A percentile compares a stretch with the other conserved stretches of the same genome.
phyloP scores from a whole-genome alignment of 2,329 filamentous ascomycete species.

The Penicillium sp. region DNA sequence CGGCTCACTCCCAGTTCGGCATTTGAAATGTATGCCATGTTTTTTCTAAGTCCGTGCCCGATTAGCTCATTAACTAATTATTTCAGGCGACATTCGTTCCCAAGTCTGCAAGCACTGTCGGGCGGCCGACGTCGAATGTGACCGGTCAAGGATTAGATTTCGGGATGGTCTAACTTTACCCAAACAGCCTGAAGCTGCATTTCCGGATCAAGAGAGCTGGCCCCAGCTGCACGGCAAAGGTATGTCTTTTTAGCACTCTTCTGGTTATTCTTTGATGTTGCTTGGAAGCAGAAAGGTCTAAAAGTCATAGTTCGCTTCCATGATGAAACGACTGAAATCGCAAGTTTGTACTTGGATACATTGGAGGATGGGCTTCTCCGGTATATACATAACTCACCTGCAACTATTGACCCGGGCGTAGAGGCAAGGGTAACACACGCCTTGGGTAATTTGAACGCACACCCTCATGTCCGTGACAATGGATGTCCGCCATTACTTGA shows the following conservation, averaged over 20 bases:
- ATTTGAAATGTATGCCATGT: slow-evolving; percentile 24
- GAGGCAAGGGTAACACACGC: neutral
- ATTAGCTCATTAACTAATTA: neutral
- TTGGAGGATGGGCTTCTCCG: neutral
- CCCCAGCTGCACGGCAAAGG: slow-evolving; percentile 15
- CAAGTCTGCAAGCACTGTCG: slow-evolving; percentile 18
- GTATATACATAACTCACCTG: neutral
- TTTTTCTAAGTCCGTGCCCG: no score
- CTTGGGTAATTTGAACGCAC: neutral
- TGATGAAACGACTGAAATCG: slow-evolving; percentile 22
- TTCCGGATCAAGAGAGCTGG: slow-evolving; percentile 18
- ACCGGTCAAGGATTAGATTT: slow-evolving; percentile 24
- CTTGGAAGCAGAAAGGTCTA: neutral
- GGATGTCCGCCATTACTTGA: neutral
- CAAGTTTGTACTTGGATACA: slow-evolving; percentile 12
- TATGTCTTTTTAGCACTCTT: neutral
- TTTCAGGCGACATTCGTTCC: slow-evolving; percentile 18
- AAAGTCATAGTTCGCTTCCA: slow-evolving; percentile 20
- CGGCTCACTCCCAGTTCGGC: slow-evolving; percentile 14
- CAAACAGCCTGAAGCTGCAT: slow-evolving; percentile 10
- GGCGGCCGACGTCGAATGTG: slow-evolving; percentile 14
- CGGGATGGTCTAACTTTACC: slow-evolving; percentile 17
- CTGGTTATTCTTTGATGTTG: no score
- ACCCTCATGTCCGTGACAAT: neutral
- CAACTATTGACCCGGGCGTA: no score